Base-by-base conservation (phyloP, 2,329 filamentous ascomycete species). In the Nothomitra cinnamomea region DNA sequence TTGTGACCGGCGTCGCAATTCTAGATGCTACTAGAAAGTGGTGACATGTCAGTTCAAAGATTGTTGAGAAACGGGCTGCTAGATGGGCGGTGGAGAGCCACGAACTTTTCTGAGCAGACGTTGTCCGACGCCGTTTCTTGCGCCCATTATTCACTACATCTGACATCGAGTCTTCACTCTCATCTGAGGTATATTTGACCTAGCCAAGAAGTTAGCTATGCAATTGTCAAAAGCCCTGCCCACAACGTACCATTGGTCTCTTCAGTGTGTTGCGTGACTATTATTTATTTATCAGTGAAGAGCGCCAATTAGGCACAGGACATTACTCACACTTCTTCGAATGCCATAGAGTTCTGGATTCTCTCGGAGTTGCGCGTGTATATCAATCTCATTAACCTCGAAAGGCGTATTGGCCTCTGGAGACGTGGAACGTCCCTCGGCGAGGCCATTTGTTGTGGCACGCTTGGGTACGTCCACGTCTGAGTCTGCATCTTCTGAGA, bases 311-410 rank as follows among this genome's bases (percentile, higher is more conserved):
- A 24, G 13, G 10, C 25, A 24, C 13, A n/a, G n/a, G 45, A 6
- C 17, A 41, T 36, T 52, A 69, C 84, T 58, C 82, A 92, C 89
- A 72, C 92, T 98, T 71, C 92, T 80, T 61, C 92, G 81, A 60
- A 98, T 75, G 49, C 92, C 92, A 71, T 96, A 98, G 7, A 98
- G 74, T 69, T 95, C 88, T 45, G 92, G 92, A 63, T 98, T 94
- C 63, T 87, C 85, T 62, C 83, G 78, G 61, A 96, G 95, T 64
- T 82, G 89, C 48, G 88, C 82, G 56, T 92, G 85, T 49, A 62
- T 67, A 52, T 83, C 80, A 38, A 78, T 68, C 65, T 64, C 74
- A 66, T 74, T 80, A 59, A 88, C 83, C 74, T 95, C 95, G 57
- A 75, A 69, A 51, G 76, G 77, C 63, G 80, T 76, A 58, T 75